These are phyloP conservation scores for Angophora floribunda DNA, from an alignment of 345 rosid genomes.

Conservation along the genomic window DNA sequence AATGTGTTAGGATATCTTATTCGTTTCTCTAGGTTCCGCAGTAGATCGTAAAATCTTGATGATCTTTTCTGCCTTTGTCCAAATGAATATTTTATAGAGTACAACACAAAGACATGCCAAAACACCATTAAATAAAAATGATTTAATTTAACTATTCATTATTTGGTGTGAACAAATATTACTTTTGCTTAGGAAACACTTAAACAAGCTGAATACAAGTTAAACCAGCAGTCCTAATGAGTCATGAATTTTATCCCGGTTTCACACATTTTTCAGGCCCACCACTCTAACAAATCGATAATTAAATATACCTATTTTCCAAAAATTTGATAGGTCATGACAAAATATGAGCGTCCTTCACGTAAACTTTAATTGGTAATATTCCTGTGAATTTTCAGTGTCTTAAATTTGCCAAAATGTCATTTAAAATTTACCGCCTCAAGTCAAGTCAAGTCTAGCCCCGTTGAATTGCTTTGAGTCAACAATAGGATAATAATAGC, in stretches of 20 bases:
- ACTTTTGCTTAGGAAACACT: background rate
- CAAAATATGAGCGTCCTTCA: accelerated
- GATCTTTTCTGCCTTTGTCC: too few species aligned
- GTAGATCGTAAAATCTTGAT: too few species aligned
- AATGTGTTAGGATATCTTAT: too few species aligned
- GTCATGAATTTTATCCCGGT: background rate
- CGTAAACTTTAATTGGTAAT: background rate
- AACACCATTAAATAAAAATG: background rate
- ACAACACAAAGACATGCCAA: background rate
- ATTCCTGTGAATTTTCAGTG: background rate
- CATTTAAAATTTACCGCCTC: accelerated
- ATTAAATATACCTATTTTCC: background rate
- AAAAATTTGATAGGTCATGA: background rate
- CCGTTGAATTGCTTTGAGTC: background rate
- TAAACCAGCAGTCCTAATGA: background rate
- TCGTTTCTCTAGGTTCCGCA: too few species aligned
- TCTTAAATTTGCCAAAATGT: background rate
- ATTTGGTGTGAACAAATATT: background rate
- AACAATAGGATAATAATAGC: accelerated
- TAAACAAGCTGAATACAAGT: background rate
- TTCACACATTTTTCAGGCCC: background rate
- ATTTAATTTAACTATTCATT: background rate
- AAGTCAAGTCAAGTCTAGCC: background rate
- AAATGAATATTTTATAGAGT: too few species aligned
- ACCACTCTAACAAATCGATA: background rate